These are phyloP conservation scores for Suillus tomentosus DNA, from an alignment of 768 basidiomycete species.

Conservation along the genomic window DNA sequence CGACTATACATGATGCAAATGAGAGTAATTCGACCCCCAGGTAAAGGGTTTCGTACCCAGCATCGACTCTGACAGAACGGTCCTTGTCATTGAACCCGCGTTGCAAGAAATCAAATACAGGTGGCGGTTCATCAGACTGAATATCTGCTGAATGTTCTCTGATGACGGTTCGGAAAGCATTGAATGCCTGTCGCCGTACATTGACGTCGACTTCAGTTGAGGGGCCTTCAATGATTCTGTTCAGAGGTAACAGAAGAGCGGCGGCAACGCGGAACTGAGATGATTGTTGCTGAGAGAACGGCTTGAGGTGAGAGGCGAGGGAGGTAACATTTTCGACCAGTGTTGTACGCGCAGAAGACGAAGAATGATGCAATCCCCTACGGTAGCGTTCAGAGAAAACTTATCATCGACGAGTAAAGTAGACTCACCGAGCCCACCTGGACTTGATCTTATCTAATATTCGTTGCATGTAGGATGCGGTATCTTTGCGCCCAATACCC, in stretches of 20 bases:
- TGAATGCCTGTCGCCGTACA: conserved; percentile 48
- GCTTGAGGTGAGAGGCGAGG: conserved; percentile 24
- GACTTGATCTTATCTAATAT: neutral
- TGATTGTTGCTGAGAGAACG: conserved; percentile 33
- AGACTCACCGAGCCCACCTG: conserved; percentile 8
- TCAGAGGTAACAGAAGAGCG: conserved; percentile 28
- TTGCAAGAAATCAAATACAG: conserved; percentile 42
- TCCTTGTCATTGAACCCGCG: conserved; percentile 54
- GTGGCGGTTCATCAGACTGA: conserved; percentile 32
- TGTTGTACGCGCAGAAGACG: conserved; percentile 33
- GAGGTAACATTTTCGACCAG: conserved; percentile 28
- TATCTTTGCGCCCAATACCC: neutral
- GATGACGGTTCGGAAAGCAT: conserved; percentile 42
- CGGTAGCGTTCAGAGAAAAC: neutral
- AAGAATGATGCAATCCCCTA: conserved; percentile 41
- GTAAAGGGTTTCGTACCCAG: conserved; percentile 51
- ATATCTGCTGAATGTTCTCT: conserved; percentile 41
- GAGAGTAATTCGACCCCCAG: conserved; percentile 14
- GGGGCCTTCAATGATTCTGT: conserved; percentile 42
- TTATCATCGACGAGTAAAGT: neutral
- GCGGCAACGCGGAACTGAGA: conserved; percentile 27
- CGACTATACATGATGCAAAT: conserved; percentile 29
- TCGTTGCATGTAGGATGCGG: neutral
- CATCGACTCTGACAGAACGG: conserved; percentile 61
- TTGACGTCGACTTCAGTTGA: conserved; percentile 45